Base-by-base conservation (phyloP, 176 grass and related monocot species). In the Hyparrhenia diplandra region DNA sequence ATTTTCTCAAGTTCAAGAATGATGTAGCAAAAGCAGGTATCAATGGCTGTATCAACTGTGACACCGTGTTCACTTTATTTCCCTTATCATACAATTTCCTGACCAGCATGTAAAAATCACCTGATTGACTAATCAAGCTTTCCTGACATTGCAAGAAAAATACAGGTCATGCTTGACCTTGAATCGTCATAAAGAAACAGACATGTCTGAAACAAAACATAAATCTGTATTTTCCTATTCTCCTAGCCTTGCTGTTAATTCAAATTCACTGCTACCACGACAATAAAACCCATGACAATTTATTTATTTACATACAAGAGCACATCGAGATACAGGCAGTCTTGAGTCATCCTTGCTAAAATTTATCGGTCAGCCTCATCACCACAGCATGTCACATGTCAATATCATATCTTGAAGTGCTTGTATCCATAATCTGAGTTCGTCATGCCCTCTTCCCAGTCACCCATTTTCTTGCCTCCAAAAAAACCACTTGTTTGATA, bases 361-460 rank as follows among this genome's bases (percentile, higher is more conserved):
- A 58, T 58, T 75, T 86, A 32, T 58, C 34, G 35, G 5, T 14
- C 62, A 78, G 27, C 25, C 8, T 76, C 51, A 32, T 46, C 12
- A 24, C 31, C 32, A 47, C 10, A 3, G 7, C 77, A 71, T 24
- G 29, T 35, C 67, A 35, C 41, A 36, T 43, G 25, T n/a, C 6
- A 30, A 51, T 78, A 25, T 89, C 70, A 94, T 75, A 92, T 94
- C 77, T 94, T 92, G 85, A 88, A 97, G 74, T 90, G 86, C 67
- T 85, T 97, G 78, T 97, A 94, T 78, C 90, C 95, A 73, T 85
- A 83, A 67, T 91, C 87, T 5, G 92, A 51, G 69, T 73, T 94
- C 23, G 84, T 94, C 88, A 94, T 94, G 85, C 95, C 90, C 52
- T 98, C 95, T 87, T 92, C 95, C 88, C 84, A 94, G 78, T 94